Percentiles rank a stretch among this genome's conserved stretches.
These are phyloP conservation scores for Phaeosphaeriaceae sp. DNA, from an alignment of 2,329 filamentous ascomycete genomes.

Conservation along the genomic window DNA sequence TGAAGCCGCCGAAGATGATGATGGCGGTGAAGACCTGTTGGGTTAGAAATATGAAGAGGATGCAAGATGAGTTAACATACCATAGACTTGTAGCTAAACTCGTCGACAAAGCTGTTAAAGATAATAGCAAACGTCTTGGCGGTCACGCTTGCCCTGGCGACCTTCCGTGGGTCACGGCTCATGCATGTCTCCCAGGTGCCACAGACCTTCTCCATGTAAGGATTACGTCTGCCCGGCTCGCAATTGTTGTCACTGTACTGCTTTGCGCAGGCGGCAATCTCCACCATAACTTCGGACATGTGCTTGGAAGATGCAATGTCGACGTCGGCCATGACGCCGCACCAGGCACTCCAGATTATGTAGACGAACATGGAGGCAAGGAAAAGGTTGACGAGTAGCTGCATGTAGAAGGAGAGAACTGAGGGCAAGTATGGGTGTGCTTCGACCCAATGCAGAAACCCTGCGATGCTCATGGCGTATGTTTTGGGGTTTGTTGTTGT, in stretches of 20 bases:
- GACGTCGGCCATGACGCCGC: conserved; percentile 76
- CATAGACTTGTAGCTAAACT: conserved; percentile 85
- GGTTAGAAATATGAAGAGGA: not conserved
- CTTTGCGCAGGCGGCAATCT: conserved; percentile 75
- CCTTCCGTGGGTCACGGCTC: conserved; percentile 77
- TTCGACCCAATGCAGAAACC: conserved; percentile 67
- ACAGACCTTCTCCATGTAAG: conserved; percentile 76
- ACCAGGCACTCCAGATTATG: conserved; percentile 71
- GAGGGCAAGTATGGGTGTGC: conserved; percentile 69
- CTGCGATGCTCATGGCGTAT: conserved; percentile 46
- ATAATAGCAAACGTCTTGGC: conserved; percentile 91
- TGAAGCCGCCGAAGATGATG: conserved; percentile 59
- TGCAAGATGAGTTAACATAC: conserved; percentile 48
- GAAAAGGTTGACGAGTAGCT: conserved; percentile 69
- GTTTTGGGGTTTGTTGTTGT: too few relatives aligned
- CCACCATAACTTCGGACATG: conserved; percentile 70
- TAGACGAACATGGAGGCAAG: conserved; percentile 66
- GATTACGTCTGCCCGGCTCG: conserved; percentile 67
- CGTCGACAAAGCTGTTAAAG: conserved; percentile 90
- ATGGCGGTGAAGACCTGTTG: conserved; percentile 56
- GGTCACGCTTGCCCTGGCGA: conserved; percentile 80
- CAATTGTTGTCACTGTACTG: conserved; percentile 81
- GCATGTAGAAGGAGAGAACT: conserved; percentile 70
- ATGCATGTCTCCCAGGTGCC: conserved; percentile 86
- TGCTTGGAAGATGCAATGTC: conserved; percentile 72